Evolutionary conservation across 2,329 filamentous ascomycete genomes (phyloP).

Genomic region (Fusarium sarcochroum): DNA sequence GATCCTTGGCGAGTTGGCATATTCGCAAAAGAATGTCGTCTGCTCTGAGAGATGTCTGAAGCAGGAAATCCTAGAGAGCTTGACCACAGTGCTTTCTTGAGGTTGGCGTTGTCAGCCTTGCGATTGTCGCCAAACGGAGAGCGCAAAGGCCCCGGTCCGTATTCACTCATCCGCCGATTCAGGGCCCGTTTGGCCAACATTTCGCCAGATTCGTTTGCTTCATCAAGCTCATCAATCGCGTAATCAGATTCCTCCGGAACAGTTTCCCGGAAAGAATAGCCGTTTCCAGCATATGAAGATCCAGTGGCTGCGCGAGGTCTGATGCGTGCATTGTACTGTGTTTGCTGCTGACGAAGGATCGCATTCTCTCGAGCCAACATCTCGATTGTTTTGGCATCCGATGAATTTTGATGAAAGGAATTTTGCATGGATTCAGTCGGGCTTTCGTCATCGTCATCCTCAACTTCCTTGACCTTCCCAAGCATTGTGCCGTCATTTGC

Average conservation of each 20-base stretch:
- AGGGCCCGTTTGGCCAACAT: slow-evolving; percentile 63
- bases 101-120: slow-evolving; percentile 69
- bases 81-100: slow-evolving; percentile 80
- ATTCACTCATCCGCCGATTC: slow-evolving; percentile 71
- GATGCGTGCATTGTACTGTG: slow-evolving; percentile 68
- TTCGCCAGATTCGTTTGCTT: slow-evolving; percentile 66
- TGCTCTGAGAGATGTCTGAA: slow-evolving; percentile 77
- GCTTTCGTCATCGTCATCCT: slow-evolving; percentile 75
- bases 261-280: slow-evolving; percentile 70
- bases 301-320: slow-evolving; percentile 71
- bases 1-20: slow-evolving; percentile 75
- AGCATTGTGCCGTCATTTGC: slow-evolving; percentile 73
- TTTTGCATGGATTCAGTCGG: slow-evolving; percentile 64
- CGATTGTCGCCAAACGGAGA: slow-evolving; percentile 70
- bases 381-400: slow-evolving; percentile 74
- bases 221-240: slow-evolving; percentile 80
- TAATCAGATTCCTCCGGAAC: slow-evolving; percentile 77
- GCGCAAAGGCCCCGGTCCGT: slow-evolving; percentile 61
- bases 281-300: slow-evolving; percentile 67
- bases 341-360: slow-evolving; percentile 71
- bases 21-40: slow-evolving; percentile 84
- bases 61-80: slow-evolving; percentile 77
- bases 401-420: slow-evolving; percentile 64
- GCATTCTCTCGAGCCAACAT: slow-evolving; percentile 74
- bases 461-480: slow-evolving; percentile 78